Evolutionary conservation across 2,329 filamentous ascomycete species (phyloP).

Genomic region (Ceratocystis colombiana): DNA sequence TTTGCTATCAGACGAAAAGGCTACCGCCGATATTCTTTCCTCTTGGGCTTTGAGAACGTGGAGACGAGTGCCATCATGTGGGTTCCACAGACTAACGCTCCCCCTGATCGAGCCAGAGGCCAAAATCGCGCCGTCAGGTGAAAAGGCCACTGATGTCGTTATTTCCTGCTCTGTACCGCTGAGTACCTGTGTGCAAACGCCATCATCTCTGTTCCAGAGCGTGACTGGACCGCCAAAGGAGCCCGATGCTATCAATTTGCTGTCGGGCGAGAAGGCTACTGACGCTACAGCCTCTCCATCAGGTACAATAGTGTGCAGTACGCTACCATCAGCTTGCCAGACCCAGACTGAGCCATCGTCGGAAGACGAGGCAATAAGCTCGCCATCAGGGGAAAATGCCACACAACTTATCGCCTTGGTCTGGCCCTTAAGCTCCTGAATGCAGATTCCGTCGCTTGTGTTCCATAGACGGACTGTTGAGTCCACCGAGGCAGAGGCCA

Average conservation of each 20-base stretch:
- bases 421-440: background rate
- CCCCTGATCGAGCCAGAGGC: background rate
- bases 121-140: background rate
- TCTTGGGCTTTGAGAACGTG: background rate
- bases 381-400: conserved; percentile 11
- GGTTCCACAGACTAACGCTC: background rate
- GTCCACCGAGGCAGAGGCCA: background rate
- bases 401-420: background rate
- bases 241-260: conserved; percentile 9
- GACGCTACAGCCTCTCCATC: conserved; percentile 10
- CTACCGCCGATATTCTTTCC: conserved; percentile 18
- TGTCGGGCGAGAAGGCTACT: conserved; percentile 22
- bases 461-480: conserved; percentile 8
- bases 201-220: conserved; percentile 13
- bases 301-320: background rate
- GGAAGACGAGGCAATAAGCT: background rate
- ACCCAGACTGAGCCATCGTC: background rate
- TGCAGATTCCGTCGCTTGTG: background rate
- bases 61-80: background rate
- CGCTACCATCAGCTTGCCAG: background rate
- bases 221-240: conserved; percentile 15
- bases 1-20: conserved; percentile 17
- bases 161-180: no score
- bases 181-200: background rate
- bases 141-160: background rate